These are phyloP conservation scores for Xylariaceae sp. DNA, from an alignment of 2,329 filamentous ascomycete genomes.

Conservation along the genomic window DNA sequence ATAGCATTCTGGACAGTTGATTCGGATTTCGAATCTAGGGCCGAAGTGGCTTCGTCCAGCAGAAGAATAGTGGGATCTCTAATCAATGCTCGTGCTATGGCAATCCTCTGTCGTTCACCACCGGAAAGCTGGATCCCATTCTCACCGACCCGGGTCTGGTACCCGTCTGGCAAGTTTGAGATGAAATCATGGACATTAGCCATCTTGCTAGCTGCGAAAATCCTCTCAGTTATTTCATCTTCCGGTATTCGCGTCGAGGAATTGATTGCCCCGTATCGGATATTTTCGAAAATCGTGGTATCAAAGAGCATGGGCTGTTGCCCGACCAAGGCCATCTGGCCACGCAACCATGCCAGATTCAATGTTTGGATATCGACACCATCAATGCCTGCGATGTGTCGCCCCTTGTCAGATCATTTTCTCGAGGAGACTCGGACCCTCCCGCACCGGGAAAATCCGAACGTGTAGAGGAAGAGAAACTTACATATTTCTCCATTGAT, in stretches of 20 bases:
- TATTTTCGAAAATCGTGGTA: conserved; percentile 59
- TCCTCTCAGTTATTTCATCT: conserved; percentile 49
- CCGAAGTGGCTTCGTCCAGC: conserved; percentile 73
- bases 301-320: conserved; percentile 68
- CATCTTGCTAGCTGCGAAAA: conserved; percentile 61
- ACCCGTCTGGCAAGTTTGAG: conserved; percentile 58
- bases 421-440: no score
- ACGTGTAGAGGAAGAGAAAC: no score
- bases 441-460: no score
- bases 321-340: conserved; percentile 61
- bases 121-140: conserved; percentile 73
- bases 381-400: no score
- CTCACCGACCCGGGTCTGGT: conserved; percentile 72
- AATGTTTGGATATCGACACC: conserved; percentile 52
- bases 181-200: conserved; percentile 69
- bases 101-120: conserved; percentile 81
- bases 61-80: conserved; percentile 67
- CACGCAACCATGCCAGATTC: conserved; percentile 60
- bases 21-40: conserved; percentile 53
- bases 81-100: conserved; percentile 71
- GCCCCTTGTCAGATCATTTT: no score
- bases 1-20: conserved; percentile 62
- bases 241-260: conserved; percentile 52
- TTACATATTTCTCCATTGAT: no score
- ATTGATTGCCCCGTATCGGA: conserved; percentile 55